Percentiles rank a stretch among this genome's conserved stretches.
phyloP scores from a whole-genome alignment of 495 filamentous ascomycete species.

The Trichoderma orchidacearum region DNA sequence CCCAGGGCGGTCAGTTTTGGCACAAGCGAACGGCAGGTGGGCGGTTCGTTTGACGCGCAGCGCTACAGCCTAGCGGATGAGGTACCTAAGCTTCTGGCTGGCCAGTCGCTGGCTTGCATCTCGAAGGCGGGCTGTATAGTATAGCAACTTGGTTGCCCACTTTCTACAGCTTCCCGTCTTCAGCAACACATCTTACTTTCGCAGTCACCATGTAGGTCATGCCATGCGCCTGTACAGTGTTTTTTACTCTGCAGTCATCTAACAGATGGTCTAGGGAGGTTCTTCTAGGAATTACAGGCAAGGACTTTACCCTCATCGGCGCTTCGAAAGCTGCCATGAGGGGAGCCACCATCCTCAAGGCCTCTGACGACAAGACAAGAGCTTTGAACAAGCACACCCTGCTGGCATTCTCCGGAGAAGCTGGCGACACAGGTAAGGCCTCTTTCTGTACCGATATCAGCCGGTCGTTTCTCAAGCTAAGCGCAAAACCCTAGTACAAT shows the following conservation, averaged over 20 bases:
- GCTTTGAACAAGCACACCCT: constrained; percentile 80
- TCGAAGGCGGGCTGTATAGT: not conserved
- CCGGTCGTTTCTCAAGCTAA: constrained; percentile 15
- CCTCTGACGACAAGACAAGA: constrained; percentile 90
- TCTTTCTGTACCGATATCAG: not conserved
- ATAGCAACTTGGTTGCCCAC: not conserved
- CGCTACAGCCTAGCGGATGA: constrained; percentile 1
- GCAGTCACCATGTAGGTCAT: constrained; percentile 18
- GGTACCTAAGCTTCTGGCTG: not conserved
- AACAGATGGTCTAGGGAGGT: constrained; percentile 60
- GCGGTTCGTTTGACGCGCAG: constrained; percentile 1
- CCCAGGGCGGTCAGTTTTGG: not conserved
- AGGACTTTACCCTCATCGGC: constrained; percentile 95
- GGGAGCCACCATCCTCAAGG: constrained; percentile 91
- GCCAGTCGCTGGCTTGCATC: not conserved
- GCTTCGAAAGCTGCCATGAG: constrained; percentile 97
- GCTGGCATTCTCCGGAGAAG: constrained; percentile 94
- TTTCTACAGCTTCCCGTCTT: not conserved
- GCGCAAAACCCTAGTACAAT: constrained; percentile 57
- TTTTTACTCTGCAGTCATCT: not conserved
- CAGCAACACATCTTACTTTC: not conserved
- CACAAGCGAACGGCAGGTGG: not conserved
- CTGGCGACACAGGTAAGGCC: constrained; percentile 78
- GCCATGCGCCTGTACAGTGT: not conserved
- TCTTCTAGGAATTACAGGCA: constrained; percentile 92